These are phyloP conservation scores for Amyloporia xantha DNA, from an alignment of 768 basidiomycete genomes.

Conservation along the genomic window DNA sequence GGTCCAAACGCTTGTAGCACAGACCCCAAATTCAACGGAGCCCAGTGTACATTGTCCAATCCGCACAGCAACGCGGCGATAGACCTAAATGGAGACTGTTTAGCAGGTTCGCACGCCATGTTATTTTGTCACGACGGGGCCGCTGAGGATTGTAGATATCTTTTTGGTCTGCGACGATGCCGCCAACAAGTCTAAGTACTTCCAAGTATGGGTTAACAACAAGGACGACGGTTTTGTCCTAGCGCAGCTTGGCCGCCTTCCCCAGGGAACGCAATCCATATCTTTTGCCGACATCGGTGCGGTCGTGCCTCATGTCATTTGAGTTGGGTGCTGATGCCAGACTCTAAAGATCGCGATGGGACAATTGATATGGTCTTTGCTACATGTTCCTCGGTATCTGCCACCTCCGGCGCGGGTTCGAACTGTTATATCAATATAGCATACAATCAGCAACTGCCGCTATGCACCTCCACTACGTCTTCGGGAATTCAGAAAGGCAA, in stretches of 20 bases:
- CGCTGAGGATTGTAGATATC: conserved; percentile 41
- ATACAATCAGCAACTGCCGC: conserved; percentile 84
- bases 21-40: conserved; percentile 52
- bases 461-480: conserved; percentile 59
- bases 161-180: conserved; percentile 82
- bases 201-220: conserved; percentile 91
- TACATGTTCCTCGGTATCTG: conserved; percentile 68
- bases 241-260: conserved; percentile 60
- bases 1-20: conserved; percentile 29
- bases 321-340: conserved; percentile 3
- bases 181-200: conserved; percentile 44
- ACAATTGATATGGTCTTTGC: conserved; percentile 94
- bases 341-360: conserved; percentile 76
- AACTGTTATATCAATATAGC: conserved; percentile 85
- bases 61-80: conserved; percentile 95
- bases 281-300: conserved; percentile 88
- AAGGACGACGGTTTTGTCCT: conserved; percentile 71
- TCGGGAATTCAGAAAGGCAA: conserved; percentile 42
- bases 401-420: conserved; percentile 61
- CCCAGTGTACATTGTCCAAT: conserved; percentile 70
- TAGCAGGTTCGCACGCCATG: conserved; percentile 56
- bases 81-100: conserved; percentile 92
- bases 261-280: conserved; percentile 68
- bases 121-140: too few relatives aligned
- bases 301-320: not conserved